Conservation (phyloP, 2,329 filamentous ascomycete species). For the Dactylellina sp. region DNA sequence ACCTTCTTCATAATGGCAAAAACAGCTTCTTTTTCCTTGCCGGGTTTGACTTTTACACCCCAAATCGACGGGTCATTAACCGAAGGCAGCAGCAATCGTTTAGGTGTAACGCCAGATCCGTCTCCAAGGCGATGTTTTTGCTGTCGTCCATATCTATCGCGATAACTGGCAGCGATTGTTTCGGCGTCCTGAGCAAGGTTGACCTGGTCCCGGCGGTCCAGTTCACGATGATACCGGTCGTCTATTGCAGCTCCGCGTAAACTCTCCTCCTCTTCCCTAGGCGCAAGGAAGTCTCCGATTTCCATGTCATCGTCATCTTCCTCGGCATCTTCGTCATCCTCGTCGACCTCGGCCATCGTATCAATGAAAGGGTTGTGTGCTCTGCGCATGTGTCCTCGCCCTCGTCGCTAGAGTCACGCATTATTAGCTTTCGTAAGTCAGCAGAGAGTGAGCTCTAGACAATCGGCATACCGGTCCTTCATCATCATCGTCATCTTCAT, state of each 20-base stretch:
- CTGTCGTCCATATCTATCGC: slow-evolving; percentile 87
- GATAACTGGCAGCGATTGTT: slow-evolving; percentile 86
- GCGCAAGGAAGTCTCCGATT: slow-evolving; percentile 75
- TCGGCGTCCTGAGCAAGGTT: slow-evolving; percentile 91
- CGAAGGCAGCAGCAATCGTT: slow-evolving; percentile 86
- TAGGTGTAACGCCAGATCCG: slow-evolving; percentile 82
- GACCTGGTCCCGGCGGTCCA: slow-evolving; percentile 89
- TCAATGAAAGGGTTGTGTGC: slow-evolving; percentile 83
- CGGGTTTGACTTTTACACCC: slow-evolving; percentile 91
- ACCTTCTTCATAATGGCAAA: slow-evolving; percentile 89
- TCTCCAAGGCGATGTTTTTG: slow-evolving; percentile 73
- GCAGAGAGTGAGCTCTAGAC: slow-evolving; percentile 7
- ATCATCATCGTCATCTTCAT: slow-evolving; percentile 71
- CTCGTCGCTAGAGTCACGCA: slow-evolving; percentile 54
- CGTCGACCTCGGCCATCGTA: slow-evolving; percentile 97
- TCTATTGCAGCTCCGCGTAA: slow-evolving; percentile 78
- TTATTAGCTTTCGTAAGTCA: neutral
- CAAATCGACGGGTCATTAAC: slow-evolving; percentile 97
- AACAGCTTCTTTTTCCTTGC: slow-evolving; percentile 93
- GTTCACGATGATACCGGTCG: slow-evolving; percentile 90
- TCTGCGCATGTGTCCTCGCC: slow-evolving; percentile 64
- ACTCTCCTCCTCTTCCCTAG: slow-evolving; percentile 76
- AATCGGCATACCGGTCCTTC: slow-evolving; percentile 64
- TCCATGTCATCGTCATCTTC: slow-evolving; percentile 90
- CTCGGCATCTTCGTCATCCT: slow-evolving; percentile 85